Base-by-base conservation (phyloP, 1,139 yeast genomes). In the Nadsonia commutata region DNA sequence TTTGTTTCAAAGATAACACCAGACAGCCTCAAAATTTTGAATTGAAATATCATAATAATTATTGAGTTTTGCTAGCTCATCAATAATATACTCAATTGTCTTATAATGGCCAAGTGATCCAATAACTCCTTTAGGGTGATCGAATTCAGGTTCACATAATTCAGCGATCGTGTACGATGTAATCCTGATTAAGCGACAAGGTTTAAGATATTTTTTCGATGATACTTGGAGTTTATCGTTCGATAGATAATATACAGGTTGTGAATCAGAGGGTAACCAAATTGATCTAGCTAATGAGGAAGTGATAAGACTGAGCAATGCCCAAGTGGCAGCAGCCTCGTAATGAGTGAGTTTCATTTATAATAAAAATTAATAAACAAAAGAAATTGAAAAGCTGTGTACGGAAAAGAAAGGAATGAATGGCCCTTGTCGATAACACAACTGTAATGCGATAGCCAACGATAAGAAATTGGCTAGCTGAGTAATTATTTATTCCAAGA, bases 61-160 rank as follows among this genome's bases (percentile, higher is more conserved):
- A 20, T 65, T 64, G 57, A 81, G 67, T 49, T 69, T 70, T 38
- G 71, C 63, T 51, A 86, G 66, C 50, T 78, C 76, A 6, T 62
- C 56, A 45, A 72, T 59, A 49, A 88, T 78, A 63, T 83, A 82
- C 41, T 70, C 71, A 45, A 88, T 62, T 2, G 96, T 85, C 19
- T 68, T 74, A 75, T 80, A 76, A 59, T 88, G 96, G 45, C 96
- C 96, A 16, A 71, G 66, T 1, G 95, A 82, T 20, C 94, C 95
- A 64, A 86, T 85, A 40, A 85, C 95, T 59, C 97, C 72, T 1
- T 96, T 88, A 38, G 96, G 95, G 56, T 85, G 86, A 39, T 85
- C 95, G 52, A 67, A 74, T 48, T 70, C 62, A 13, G 62, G 60
- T 17, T 64, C 60, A 2, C 94, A 81, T n/a, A 60, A 49, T 41